Conservation (phyloP, 805 yeast species). For the Myxozyma monticola region DNA sequence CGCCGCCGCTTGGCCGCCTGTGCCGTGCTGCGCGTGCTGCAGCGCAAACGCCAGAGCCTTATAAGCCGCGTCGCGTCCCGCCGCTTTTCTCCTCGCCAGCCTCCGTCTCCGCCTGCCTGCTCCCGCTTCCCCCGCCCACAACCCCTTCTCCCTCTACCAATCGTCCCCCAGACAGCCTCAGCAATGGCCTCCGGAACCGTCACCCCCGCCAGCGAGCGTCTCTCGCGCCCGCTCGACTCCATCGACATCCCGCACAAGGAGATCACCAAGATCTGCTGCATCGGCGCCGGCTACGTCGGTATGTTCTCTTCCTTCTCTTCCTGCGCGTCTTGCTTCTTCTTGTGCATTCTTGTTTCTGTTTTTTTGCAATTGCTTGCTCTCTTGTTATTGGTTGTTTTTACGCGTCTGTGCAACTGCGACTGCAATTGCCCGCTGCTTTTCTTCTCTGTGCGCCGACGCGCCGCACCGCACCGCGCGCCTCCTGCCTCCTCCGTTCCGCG, state of each 20-base stretch:
- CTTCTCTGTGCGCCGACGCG: too few species aligned
- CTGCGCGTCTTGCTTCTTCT: too few species aligned
- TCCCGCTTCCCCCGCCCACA: background rate
- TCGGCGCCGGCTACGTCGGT: conserved; percentile 39
- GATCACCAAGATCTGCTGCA: conserved; percentile 36
- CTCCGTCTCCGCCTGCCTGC: background rate
- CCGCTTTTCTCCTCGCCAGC: background rate
- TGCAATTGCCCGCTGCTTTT: too few species aligned
- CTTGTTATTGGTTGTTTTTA: too few species aligned
- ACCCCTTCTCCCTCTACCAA: conserved; percentile 2
- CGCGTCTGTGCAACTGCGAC: too few species aligned
- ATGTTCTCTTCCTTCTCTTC: conserved; percentile 1
- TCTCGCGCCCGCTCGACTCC: conserved; percentile 22
- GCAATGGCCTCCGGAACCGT: conserved; percentile 25
- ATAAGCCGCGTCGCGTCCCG: conserved; percentile 1
- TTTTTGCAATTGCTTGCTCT: too few species aligned
- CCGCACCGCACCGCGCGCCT: too few species aligned
- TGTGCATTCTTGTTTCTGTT: too few species aligned
- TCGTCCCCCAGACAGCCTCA: too few species aligned
- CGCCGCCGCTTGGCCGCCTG: background rate
- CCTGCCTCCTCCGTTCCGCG: conserved; percentile 1
- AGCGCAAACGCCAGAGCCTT: conserved; percentile 1
- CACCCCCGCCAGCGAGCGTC: conserved; percentile 26
- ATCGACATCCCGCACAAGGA: conserved; percentile 28
- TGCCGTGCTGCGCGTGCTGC: conserved; percentile 14